These are phyloP conservation scores for Meyerozyma elateridarum DNA, from an alignment of 1,139 yeast species.

Conservation along the genomic window DNA sequence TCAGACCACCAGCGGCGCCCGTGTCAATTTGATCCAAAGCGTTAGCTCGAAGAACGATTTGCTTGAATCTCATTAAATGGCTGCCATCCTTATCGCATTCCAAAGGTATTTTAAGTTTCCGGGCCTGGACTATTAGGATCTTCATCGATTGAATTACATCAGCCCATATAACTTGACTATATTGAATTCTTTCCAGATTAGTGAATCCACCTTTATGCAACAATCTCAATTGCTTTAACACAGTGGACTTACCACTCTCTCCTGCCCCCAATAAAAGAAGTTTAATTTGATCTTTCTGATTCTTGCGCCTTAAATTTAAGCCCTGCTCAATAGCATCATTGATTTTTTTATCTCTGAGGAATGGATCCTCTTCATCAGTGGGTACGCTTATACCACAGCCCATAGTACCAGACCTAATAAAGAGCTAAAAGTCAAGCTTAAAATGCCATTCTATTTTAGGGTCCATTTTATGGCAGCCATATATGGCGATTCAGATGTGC, in stretches of 20 bases:
- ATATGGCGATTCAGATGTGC: neutral
- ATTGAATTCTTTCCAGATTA: conserved; percentile 73
- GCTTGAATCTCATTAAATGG: conserved; percentile 43
- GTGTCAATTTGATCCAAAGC: conserved; percentile 62
- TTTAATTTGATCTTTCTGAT: conserved; percentile 49
- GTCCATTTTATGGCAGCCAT: too few species aligned
- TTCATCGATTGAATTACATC: conserved; percentile 90
- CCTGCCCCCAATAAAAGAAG: conserved; percentile 86
- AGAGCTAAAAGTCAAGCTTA: too few species aligned
- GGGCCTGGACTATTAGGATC: conserved; percentile 67
- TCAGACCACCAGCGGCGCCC: conserved; percentile 63
- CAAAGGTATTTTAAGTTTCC: conserved; percentile 54
- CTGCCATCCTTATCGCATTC: conserved; percentile 53
- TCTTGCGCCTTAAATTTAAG: conserved; percentile 48
- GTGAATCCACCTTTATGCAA: conserved; percentile 85
- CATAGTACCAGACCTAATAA: too few species aligned
- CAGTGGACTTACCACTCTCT: conserved; percentile 94
- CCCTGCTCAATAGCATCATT: conserved; percentile 69
- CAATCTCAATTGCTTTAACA: conserved; percentile 84
- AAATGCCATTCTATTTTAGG: too few species aligned
- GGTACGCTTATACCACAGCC: conserved; percentile 65
- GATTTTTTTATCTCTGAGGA: conserved; percentile 44
- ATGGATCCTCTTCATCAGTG: conserved; percentile 46
- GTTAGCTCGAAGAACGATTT: conserved; percentile 49
- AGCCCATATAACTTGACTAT: conserved; percentile 89